phyloP scores from a whole-genome alignment of 257 asterid species.

The Ligustrum vulgare region DNA sequence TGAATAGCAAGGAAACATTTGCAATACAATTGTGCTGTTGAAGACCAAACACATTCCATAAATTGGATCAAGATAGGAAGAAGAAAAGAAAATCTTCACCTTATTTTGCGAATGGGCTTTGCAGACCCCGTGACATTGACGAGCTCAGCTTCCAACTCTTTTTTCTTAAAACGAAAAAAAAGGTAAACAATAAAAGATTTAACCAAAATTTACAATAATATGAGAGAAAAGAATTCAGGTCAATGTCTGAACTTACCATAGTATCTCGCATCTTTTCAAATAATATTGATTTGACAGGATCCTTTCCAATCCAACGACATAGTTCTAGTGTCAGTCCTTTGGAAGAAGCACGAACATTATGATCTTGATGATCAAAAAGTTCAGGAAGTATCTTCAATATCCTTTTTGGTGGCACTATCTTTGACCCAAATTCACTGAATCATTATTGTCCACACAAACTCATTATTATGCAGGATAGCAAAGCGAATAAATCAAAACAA shows the following conservation, averaged over 20 bases:
- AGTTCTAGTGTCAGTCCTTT: constrained; percentile 96
- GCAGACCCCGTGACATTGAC: constrained; percentile 83
- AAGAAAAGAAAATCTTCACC: constrained; percentile 41
- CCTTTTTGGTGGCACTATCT: constrained; percentile 93
- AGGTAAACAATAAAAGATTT: constrained; percentile 18
- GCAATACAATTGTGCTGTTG: neutral
- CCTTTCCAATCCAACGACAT: constrained; percentile 99
- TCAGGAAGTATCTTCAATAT: constrained; percentile 99
- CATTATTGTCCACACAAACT: constrained; percentile 32
- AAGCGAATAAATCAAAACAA: constrained; percentile 6
- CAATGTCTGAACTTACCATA: constrained; percentile 57
- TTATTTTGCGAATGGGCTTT: constrained; percentile 90
- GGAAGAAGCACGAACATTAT: constrained; percentile 97
- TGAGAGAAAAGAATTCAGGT: constrained; percentile 2
- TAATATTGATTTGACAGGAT: constrained; percentile 92
- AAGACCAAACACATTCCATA: neutral
- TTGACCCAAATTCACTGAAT: constrained; percentile 93
- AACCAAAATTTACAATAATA: neutral
- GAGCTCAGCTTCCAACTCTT: constrained; percentile 97
- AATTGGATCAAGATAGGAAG: neutral
- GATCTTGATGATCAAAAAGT: constrained; percentile 99
- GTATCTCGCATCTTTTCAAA: constrained; percentile 99
- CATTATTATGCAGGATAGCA: constrained; percentile 27
- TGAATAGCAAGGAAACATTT: constrained; percentile 4
- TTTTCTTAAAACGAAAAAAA: constrained; percentile 54